A percentile compares a stretch with the other conserved stretches of the same genome.
These are phyloP conservation scores for Diplocarpon mali DNA, from an alignment of 2,329 filamentous ascomycete species.

Conservation along the genomic window DNA sequence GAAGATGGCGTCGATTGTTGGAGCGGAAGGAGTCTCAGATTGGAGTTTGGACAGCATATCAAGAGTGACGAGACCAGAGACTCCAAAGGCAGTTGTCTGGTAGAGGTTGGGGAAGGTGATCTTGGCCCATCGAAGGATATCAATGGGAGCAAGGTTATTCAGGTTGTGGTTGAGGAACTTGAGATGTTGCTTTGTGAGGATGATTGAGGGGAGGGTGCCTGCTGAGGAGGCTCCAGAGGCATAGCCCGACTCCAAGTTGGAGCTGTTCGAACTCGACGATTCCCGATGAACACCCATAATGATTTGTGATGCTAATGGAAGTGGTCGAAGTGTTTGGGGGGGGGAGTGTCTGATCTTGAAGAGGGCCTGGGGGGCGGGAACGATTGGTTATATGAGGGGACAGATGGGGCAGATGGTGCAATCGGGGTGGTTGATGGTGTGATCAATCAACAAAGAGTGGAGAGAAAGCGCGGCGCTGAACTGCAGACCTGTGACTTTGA, in stretches of 20 bases:
- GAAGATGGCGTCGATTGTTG: constrained; percentile 59
- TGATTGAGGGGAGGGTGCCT: constrained; percentile 59
- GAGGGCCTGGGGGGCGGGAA: not conserved
- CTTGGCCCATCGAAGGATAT: constrained; percentile 86
- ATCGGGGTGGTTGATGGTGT: constrained; percentile 8
- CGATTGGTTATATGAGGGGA: constrained; percentile 5
- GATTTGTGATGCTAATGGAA: constrained; percentile 1
- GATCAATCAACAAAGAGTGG: constrained; percentile 2
- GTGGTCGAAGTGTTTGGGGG: not conserved
- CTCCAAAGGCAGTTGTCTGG: constrained; percentile 74
- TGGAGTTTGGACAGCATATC: constrained; percentile 76
- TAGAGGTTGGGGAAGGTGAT: constrained; percentile 82
- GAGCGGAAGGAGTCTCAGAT: constrained; percentile 47
- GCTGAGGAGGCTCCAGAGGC: constrained; percentile 51
- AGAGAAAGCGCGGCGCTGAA: too few relatives aligned
- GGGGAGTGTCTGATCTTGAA: too few relatives aligned
- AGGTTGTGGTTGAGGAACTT: constrained; percentile 85
- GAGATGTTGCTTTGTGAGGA: constrained; percentile 79
- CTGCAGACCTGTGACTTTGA: not conserved
- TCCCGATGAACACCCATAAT: constrained; percentile 22
- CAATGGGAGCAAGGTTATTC: constrained; percentile 77
- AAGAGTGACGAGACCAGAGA: constrained; percentile 71
- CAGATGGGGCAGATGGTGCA: constrained; percentile 4
- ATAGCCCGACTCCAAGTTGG: constrained; percentile 71
- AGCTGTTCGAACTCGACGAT: constrained; percentile 30